These are phyloP conservation scores for Micromonas pusilla DNA, from an alignment of 139 green algal species.

Conservation along the genomic window DNA sequence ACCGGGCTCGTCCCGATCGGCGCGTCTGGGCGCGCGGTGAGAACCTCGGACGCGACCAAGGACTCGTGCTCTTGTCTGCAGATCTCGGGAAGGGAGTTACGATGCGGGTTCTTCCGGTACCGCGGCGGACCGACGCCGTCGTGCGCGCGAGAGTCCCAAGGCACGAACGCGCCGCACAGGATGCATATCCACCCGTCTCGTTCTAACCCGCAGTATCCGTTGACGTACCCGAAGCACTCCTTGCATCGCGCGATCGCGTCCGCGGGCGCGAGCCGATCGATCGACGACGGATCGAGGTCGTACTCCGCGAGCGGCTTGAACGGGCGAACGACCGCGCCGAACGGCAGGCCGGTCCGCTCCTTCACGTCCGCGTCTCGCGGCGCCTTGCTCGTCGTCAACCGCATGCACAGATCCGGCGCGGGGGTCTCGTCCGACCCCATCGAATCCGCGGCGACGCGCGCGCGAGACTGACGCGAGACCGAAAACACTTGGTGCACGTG, in stretches of 20 bases:
- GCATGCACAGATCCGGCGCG: not conserved
- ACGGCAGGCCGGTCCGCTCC: not conserved
- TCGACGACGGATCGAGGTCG: not conserved
- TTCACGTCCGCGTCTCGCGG: not conserved
- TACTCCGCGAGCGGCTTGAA: not conserved
- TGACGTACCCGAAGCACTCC: conserved; percentile 19
- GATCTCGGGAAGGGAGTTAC: conserved; percentile 9
- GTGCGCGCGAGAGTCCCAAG: not conserved
- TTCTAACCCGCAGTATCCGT: conserved; percentile 12
- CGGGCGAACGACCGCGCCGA: conserved; percentile 11
- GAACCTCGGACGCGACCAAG: not conserved
- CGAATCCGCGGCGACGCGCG: too few species aligned
- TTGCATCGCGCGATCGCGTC: conserved; percentile 7
- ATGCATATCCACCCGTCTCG: conserved; percentile 2
- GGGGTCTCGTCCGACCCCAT: not conserved
- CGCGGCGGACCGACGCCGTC: not conserved
- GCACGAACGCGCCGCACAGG: not conserved
- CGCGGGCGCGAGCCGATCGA: not conserved
- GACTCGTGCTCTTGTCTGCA: not conserved
- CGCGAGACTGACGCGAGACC: too few species aligned
- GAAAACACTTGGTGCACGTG: too few species aligned
- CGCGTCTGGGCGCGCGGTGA: not conserved
- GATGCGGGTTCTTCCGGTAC: not conserved
- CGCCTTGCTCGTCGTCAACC: not conserved
- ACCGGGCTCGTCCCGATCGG: not conserved